Conservation (phyloP, 192 early-diverging fungal species). For the Obelidium mucronatum region DNA sequence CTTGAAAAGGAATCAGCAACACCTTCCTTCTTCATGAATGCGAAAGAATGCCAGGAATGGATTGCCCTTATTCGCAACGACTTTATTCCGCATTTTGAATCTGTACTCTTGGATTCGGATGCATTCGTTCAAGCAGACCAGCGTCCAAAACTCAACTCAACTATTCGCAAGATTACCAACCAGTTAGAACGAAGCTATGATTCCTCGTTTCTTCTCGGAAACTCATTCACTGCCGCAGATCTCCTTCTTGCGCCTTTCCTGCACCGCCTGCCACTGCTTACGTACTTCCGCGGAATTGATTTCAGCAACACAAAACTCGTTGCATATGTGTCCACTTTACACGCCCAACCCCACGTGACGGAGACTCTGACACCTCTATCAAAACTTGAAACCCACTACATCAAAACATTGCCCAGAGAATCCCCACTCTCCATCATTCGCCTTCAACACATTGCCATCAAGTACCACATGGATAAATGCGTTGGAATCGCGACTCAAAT, state of each 20-base stretch:
- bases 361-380: neutral
- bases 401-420: conserved; percentile 15
- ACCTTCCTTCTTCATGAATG: neutral
- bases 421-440: neutral
- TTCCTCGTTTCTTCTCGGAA: conserved; percentile 15
- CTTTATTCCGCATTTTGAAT: conserved; percentile 13
- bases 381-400: neutral
- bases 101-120: conserved; percentile 15
- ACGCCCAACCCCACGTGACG: neutral
- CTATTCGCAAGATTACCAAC: conserved; percentile 1
- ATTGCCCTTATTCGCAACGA: neutral
- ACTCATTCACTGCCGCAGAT: neutral
- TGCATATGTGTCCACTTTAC: neutral
- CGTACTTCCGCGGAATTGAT: conserved; percentile 33
- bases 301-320: neutral
- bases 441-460: conserved; percentile 40
- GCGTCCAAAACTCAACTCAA: conserved; percentile 22
- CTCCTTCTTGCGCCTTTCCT: conserved; percentile 29
- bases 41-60: neutral
- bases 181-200: conserved; percentile 1
- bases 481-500: neutral
- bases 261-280: conserved; percentile 29
- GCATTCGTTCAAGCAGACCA: conserved; percentile 24
- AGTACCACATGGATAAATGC: conserved; percentile 14
- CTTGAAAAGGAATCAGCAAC: neutral